Evolutionary conservation across 1,139 yeast species (phyloP).

Genomic region (Yamadazyma dendronema): DNA sequence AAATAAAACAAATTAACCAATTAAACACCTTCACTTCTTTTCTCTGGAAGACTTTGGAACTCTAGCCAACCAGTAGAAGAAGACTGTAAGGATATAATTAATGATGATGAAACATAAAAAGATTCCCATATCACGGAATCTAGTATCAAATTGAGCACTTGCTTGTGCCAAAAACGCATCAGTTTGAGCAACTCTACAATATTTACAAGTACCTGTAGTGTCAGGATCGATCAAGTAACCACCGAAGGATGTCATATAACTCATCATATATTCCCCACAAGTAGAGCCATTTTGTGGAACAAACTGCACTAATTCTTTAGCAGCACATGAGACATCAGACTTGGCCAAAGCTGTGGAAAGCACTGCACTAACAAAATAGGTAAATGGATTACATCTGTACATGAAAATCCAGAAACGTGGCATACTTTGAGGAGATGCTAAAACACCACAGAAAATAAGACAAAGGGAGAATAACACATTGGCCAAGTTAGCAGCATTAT

Average conservation of each 20-base stretch:
- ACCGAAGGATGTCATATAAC: conserved; percentile 20
- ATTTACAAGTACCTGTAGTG: conserved; percentile 19
- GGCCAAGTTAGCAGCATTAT: conserved; percentile 38
- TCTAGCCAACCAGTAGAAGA: conserved; percentile 66
- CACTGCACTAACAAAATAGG: conserved; percentile 50
- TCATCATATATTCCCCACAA: conserved; percentile 23
- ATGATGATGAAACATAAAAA: conserved; percentile 33
- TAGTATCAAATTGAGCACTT: conserved; percentile 16
- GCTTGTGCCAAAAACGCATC: conserved; percentile 20
- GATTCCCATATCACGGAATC: conserved; percentile 64
- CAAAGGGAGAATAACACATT: conserved; percentile 27
- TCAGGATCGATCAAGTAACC: conserved; percentile 23
- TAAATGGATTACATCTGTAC: conserved; percentile 27
- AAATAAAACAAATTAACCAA: too few species aligned
- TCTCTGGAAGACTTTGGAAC: conserved; percentile 47
- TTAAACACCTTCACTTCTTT: conserved; percentile 2
- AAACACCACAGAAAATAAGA: conserved; percentile 36
- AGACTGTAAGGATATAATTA: conserved; percentile 22
- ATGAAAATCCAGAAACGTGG: conserved; percentile 36
- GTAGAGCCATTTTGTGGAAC: conserved; percentile 41
- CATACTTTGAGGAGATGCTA: conserved; percentile 24
- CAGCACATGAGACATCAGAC: conserved; percentile 46
- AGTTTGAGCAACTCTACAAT: conserved; percentile 21
- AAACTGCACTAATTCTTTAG: conserved; percentile 44
- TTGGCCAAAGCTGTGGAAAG: conserved; percentile 54